These are phyloP conservation scores for Sanghuangporus weigelae DNA, from an alignment of 1,284 basidiomycete genomes.

Conservation along the genomic window DNA sequence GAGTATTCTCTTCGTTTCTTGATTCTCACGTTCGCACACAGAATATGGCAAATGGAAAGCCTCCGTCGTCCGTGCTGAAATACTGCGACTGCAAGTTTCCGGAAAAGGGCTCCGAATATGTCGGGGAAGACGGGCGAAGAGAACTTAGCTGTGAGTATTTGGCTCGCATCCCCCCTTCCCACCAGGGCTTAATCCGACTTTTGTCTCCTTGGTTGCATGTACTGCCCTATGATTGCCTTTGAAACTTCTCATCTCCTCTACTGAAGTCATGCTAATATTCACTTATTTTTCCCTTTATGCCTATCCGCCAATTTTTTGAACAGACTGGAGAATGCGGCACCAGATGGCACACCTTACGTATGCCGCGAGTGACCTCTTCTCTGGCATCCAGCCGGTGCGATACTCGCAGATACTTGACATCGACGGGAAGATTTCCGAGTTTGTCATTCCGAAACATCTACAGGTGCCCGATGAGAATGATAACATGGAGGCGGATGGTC, in stretches of 20 bases:
- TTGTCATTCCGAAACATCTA: conserved; percentile 4
- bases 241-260: background rate
- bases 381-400: conserved; percentile 7
- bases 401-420: conserved; percentile 18
- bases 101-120: conserved; percentile 8
- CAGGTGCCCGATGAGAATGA: conserved; percentile 14
- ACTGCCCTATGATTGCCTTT: background rate
- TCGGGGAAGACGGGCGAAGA: conserved; percentile 7
- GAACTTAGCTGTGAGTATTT: conserved; percentile 13
- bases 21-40: background rate
- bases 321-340: conserved; percentile 16
- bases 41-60: conserved; percentile 18
- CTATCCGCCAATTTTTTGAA: background rate
- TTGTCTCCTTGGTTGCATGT: background rate
- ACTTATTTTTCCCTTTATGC: background rate
- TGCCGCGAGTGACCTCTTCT: conserved; percentile 10
- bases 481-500: conserved; percentile 16
- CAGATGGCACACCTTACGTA: conserved; percentile 8
- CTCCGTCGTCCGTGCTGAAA: conserved; percentile 12
- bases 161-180: too few species aligned
- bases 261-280: background rate
- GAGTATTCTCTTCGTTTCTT: background rate
- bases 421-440: conserved; percentile 14
- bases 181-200: background rate
- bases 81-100: conserved; percentile 18